These are phyloP conservation scores for Chlorophyllum brunneum DNA, from an alignment of 768 basidiomycete species.

Conservation along the genomic window DNA sequence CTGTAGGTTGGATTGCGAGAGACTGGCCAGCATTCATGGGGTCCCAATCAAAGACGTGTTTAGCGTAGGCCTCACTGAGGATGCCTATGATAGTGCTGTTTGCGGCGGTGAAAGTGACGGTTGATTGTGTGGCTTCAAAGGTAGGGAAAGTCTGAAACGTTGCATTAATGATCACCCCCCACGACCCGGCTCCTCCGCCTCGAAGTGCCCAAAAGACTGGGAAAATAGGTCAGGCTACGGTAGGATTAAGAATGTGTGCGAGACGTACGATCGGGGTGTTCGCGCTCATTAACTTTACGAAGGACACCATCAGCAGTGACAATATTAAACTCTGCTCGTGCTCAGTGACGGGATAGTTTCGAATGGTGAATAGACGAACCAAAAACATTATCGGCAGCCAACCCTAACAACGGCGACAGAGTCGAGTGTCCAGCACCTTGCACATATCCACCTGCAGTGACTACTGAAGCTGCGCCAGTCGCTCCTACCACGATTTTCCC, in stretches of 20 bases:
- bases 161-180: too few relatives aligned
- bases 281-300: slow-evolving; percentile 20
- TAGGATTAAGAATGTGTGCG: neutral
- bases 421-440: slow-evolving; percentile 28
- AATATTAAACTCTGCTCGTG: slow-evolving; percentile 21
- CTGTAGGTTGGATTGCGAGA: slow-evolving; percentile 18
- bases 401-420: slow-evolving; percentile 20
- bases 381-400: slow-evolving; percentile 22
- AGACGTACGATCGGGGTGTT: slow-evolving; percentile 22
- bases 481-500: slow-evolving; percentile 24
- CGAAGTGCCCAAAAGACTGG: slow-evolving; percentile 26
- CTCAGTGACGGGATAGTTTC: neutral
- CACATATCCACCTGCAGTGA: slow-evolving; percentile 24
- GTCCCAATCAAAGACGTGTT: slow-evolving; percentile 35
- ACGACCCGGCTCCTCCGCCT: slow-evolving; percentile 28
- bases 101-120: too few relatives aligned
- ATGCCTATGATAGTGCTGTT: slow-evolving; percentile 17
- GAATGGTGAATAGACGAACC: neutral
- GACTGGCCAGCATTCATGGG: slow-evolving; percentile 26
- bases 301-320: slow-evolving; percentile 27
- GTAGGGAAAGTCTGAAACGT: too few relatives aligned
- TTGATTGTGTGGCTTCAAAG: too few relatives aligned
- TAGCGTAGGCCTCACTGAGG: slow-evolving; percentile 26
- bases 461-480: slow-evolving; percentile 20
- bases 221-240: neutral